Base-by-base conservation (phyloP, 1,139 yeast genomes). In the Kodamaea sp. region DNA sequence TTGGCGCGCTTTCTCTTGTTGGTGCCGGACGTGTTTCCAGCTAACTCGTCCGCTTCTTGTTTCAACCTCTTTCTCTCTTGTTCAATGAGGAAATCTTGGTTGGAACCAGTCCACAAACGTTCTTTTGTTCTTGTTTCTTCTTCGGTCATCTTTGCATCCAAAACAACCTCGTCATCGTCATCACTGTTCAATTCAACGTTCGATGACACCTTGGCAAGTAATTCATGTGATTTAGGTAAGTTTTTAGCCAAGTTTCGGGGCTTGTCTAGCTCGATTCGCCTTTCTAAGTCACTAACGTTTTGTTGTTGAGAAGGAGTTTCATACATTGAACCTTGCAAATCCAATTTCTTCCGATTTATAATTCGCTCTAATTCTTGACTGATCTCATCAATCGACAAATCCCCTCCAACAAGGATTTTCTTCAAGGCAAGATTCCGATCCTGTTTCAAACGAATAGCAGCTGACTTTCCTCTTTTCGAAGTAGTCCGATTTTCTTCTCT, bases 1-100 rank as follows among this genome's bases (percentile, higher is more conserved):
- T 31, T 32, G 20, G 20, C 20, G 20, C 20, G 20, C 49, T 68
- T 73, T 47, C 69, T 70, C 31, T 62, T 57, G 4, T 53, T 47
- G 5, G 72, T 64, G 7, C 73, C 79, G 4, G 80, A 70, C 1
- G 85, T 79, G 53, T 84, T 85, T 5, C 94, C 94, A 0, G 89
- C 81, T 31, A 83, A 69, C 43, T 78, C 80, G 63, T 94, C 98
- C 0, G 96, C 94, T 55, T 90, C 96, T 38, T 76, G 75, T 55
- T 90, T 87, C 47, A 90, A 71, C 46, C 92, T 69, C 58, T 88
- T 89, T 50, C 79, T 79, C 53, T 92, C 97, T 61, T 88, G 96
- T 37, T 84, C 94, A 23, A 88, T 62, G 42, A 92, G 67, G 54
- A 81, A 94, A 27, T 90, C 97, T 43, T 85, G 86, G 60, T 92